Conservation (phyloP, 176 grass and related monocot genomes). For the Metroxylon sagu region DNA sequence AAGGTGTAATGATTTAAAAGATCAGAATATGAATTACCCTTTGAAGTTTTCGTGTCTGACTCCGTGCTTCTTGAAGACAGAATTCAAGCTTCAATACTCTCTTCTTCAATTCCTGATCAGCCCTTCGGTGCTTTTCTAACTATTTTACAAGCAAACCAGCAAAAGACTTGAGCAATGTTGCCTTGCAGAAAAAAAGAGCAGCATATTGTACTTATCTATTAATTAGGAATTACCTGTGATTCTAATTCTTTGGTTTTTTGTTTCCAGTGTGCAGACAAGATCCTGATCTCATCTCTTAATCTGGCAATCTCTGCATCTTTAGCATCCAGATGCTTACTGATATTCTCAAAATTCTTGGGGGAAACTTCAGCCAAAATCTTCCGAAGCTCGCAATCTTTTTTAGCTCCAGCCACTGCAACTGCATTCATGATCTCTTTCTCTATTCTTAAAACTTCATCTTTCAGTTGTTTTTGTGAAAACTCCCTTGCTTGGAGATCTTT, state of each 20-base stretch:
- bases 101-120: slow-evolving; percentile 84
- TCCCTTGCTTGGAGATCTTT: slow-evolving; percentile 60
- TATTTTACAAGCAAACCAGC: slow-evolving; percentile 15
- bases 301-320: slow-evolving; percentile 70
- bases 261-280: slow-evolving; percentile 74
- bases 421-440: slow-evolving; percentile 59
- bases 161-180: neutral
- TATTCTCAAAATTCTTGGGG: slow-evolving; percentile 73
- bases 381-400: slow-evolving; percentile 56
- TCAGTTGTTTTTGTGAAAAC: slow-evolving; percentile 62
- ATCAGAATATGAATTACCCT: slow-evolving; percentile 38
- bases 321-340: slow-evolving; percentile 55
- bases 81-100: slow-evolving; percentile 92
- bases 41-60: slow-evolving; percentile 76
- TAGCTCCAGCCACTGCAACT: slow-evolving; percentile 47
- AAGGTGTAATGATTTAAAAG: neutral
- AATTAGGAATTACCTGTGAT: slow-evolving; percentile 39
- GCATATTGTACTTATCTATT: neutral
- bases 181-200: too few species aligned
- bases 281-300: slow-evolving; percentile 85
- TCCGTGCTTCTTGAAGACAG: slow-evolving; percentile 88
- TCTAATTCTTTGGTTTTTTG: slow-evolving; percentile 80
- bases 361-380: slow-evolving; percentile 69
- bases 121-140: slow-evolving; percentile 74
- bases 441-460: slow-evolving; percentile 56